Base-by-base conservation (phyloP, 352 stramenopile genomes). In the Phytopythium litorale region DNA sequence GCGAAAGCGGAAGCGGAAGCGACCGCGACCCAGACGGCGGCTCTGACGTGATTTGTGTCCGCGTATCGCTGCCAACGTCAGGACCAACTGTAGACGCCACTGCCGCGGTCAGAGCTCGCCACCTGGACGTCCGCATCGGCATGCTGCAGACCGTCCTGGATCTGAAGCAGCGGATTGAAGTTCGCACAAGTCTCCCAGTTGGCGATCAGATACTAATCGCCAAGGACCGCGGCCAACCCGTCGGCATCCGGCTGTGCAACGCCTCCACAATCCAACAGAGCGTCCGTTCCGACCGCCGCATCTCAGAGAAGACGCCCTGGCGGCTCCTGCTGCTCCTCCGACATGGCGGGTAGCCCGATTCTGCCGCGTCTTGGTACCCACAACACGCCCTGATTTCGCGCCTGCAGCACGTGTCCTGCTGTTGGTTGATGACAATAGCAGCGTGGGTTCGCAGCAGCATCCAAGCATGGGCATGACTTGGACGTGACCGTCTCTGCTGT, bases 201-300 rank as follows among this genome's bases (percentile, higher is more conserved):
- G 70, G 70, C 9, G 63, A 76, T 13, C 70, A 76, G 60, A 76
- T 76, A 35, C 51, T 76, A 35, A 40, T 76, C 30, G 55, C 67
- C 15, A 65, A 66, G 48, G 54, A 49, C 45, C 55, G 45, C 19
- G 51, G 37, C 40, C 28, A 55, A 12, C 58, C 48, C 1, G 54
- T 50, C 15, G 70, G 63, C 18, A 64, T 73, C 19, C 70, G 70
- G 11, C 64, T 76, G 8, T 64, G 63, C 52, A 72, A 74, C 55
- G 62, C 33, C n/a, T 33, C 52, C 15, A 45, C 25, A 3, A 52
- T 60, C 40, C 55, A 60, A 38, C 38, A 60, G 25, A 42, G 40
- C 30, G 55, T 51, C 25, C 19, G 25, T 0, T 23, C 38, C 7
- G 23, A 52, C 18, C 33, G 25, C 8, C 23, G 8, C 13, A 60